Base-by-base conservation (phyloP, 805 yeast species). In the Henningerozyma blattae region DNA sequence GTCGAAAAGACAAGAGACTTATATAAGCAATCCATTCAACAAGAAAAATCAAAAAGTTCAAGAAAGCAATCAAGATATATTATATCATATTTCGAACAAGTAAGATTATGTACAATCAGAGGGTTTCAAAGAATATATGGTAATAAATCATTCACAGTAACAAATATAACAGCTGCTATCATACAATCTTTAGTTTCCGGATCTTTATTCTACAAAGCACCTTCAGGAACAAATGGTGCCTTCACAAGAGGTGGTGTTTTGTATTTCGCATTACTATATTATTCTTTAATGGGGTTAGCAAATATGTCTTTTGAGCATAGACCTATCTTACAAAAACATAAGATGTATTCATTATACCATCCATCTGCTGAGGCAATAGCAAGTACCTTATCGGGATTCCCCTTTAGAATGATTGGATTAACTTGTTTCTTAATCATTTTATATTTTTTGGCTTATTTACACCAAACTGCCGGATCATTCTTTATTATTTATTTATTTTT, bases 281-380 rank as follows among this genome's bases (percentile, higher is more conserved):
- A 64, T 48, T 54, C 67, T 4, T 60, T 71, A 44, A 60, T 66
- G 61, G 67, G 70, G 28, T 42, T 70, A 19, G 70, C 75, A 4
- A 70, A 67, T 40, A 58, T 68, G 20, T 53, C 68, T 48, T 64
- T 72, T 44, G 68, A 59, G 16, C 65, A 70, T 24, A 66, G 80
- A 43, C 68, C 75, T 32, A 72, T 83, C 42, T 68, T 78, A 16
- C 70, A 70, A 46, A 81, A 82, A 47, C 94, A 83, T 50, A 75
- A 76, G 47, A 67, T 69, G 35, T 82, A 77, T 46, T 75, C 84
- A 0, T 65, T 81, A 38, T 83, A 78, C 51, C 75, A 75, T 37
- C 87, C 87, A 3, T 67, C 86, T n/a, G 75, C 83, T 4, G 89
- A 81, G 48, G 80, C 85, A 1, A 44, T 82, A 2, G 77, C 84